These are phyloP conservation scores for Leccinum fallax DNA, from an alignment of 1,284 basidiomycete genomes.

Conservation along the genomic window DNA sequence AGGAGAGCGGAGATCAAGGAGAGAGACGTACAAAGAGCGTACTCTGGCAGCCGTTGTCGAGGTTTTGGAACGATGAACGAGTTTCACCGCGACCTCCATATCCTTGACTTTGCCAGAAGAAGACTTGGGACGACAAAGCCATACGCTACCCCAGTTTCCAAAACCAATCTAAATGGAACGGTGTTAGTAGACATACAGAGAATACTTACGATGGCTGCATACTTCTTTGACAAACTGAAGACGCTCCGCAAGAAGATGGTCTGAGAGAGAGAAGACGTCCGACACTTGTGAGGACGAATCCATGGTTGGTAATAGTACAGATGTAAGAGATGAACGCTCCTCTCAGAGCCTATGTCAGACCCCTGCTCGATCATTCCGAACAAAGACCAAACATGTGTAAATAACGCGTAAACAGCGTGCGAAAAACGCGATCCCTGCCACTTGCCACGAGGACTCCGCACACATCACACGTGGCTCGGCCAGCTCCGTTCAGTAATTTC, in stretches of 20 bases:
- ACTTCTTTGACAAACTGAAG: slow-evolving; percentile 79
- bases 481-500: background rate
- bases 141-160: slow-evolving; percentile 87
- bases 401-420: slow-evolving; percentile 38
- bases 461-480: slow-evolving; percentile 15
- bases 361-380: slow-evolving; percentile 27
- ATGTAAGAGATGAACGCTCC: background rate
- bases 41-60: slow-evolving; percentile 85
- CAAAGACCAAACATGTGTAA: slow-evolving; percentile 34
- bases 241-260: slow-evolving; percentile 66
- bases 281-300: slow-evolving; percentile 39
- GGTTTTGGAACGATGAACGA: slow-evolving; percentile 81
- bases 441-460: slow-evolving; percentile 16
- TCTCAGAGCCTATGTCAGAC: background rate
- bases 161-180: slow-evolving; percentile 64
- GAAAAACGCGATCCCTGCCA: slow-evolving; percentile 28
- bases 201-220: slow-evolving; percentile 18
- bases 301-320: slow-evolving; percentile 39
- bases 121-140: slow-evolving; percentile 68
- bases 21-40: slow-evolving; percentile 66
- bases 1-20: slow-evolving; percentile 1
- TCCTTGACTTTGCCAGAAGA: slow-evolving; percentile 43
- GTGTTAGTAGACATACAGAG: slow-evolving; percentile 4
- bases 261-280: slow-evolving; percentile 57
- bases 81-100: slow-evolving; percentile 81